Conservation (phyloP, 176 grass and related monocot species). For the Hordeum vulgare region DNA sequence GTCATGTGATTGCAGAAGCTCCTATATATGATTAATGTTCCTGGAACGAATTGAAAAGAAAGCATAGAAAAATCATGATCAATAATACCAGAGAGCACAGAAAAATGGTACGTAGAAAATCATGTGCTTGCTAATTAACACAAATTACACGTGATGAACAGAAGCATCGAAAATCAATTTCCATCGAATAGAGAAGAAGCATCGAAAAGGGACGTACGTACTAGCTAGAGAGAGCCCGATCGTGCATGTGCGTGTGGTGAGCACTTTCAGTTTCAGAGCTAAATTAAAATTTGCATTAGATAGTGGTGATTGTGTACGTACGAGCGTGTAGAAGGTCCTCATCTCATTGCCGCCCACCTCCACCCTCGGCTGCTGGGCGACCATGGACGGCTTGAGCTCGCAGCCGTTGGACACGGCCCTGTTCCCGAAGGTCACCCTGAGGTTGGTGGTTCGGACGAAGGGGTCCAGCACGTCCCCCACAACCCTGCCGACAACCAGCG, state of each 20-base stretch:
- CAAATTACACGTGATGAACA: too few relatives aligned
- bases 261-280: background rate
- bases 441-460: constrained; percentile 45
- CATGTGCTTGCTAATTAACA: background rate
- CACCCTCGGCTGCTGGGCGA: constrained; percentile 59
- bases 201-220: too few relatives aligned
- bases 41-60: too few relatives aligned
- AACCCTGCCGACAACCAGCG: constrained; percentile 76
- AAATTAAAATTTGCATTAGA: too few relatives aligned
- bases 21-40: too few relatives aligned
- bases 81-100: too few relatives aligned
- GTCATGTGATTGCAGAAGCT: too few relatives aligned
- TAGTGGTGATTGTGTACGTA: constrained; percentile 19
- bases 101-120: too few relatives aligned
- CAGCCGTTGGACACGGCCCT: constrained; percentile 53
- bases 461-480: constrained; percentile 80
- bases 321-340: constrained; percentile 83
- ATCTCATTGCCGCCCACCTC: constrained; percentile 71
- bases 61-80: too few relatives aligned
- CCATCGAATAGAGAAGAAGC: too few relatives aligned
- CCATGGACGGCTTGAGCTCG: constrained; percentile 87
- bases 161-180: too few relatives aligned
- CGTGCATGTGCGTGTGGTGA: background rate
- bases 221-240: too few relatives aligned
- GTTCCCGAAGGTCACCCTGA: constrained; percentile 39